These are phyloP conservation scores for Nicotiana obtusifolia DNA, from an alignment of 257 asterid species.

Conservation along the genomic window DNA sequence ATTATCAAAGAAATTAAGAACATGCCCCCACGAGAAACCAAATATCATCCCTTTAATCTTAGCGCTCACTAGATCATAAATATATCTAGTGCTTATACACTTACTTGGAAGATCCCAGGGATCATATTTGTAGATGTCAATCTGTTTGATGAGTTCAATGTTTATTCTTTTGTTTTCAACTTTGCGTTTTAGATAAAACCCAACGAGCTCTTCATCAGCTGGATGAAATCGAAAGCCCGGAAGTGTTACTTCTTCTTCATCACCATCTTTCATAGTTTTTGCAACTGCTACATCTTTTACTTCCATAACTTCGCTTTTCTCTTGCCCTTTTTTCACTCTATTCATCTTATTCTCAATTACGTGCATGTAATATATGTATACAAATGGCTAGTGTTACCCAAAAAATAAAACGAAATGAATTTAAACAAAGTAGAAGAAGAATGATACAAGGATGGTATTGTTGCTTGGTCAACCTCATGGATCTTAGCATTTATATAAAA, in stretches of 20 bases:
- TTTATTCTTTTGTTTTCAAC: constrained; percentile 1
- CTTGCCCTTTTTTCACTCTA: neutral
- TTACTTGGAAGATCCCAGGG: neutral
- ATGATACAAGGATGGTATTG: neutral
- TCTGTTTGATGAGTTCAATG: neutral
- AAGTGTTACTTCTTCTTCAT: constrained; percentile 6
- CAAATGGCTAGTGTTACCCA: neutral
- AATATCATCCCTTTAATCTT: neutral
- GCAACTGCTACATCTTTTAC: neutral
- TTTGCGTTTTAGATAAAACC: constrained; percentile 9
- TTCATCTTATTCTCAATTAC: neutral
- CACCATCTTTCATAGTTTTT: neutral
- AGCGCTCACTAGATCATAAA: neutral
- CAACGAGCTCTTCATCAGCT: constrained; percentile 10
- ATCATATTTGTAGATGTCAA: constrained; percentile 9
- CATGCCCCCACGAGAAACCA: neutral
- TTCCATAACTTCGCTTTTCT: neutral
- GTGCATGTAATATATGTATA: neutral
- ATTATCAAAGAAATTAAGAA: too few relatives aligned
- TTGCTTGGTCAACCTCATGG: neutral
- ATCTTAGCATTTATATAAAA: neutral
- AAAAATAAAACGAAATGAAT: neutral
- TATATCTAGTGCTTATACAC: neutral
- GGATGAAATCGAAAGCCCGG: constrained; percentile 16
- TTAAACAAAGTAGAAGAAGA: neutral